Evolutionary conservation across 2,329 filamentous ascomycete genomes (phyloP).

Genomic region (Fusarium clavum): DNA sequence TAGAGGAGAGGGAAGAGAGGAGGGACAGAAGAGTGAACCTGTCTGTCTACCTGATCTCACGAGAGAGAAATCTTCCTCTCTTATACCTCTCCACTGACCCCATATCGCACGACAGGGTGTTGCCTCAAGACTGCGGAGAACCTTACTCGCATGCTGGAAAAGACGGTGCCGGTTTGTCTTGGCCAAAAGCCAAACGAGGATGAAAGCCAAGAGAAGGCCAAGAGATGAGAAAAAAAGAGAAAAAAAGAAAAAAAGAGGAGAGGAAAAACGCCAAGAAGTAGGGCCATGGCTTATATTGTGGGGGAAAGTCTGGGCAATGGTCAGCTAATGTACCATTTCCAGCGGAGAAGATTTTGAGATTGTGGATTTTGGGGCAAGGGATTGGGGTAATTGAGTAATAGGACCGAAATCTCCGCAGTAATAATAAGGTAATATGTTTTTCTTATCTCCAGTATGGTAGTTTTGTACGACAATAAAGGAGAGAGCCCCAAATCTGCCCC

Average conservation of each 20-base stretch:
- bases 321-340: background rate
- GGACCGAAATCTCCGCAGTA: background rate
- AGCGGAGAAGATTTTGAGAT: background rate
- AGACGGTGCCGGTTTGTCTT: conserved; percentile 31
- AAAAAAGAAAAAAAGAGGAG: background rate
- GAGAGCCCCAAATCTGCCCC: background rate
- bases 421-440: background rate
- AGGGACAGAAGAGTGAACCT: conserved; percentile 1
- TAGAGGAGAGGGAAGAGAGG: background rate
- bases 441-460: background rate
- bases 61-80: background rate
- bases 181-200: background rate
- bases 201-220: conserved; percentile 14
- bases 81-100: conserved; percentile 14
- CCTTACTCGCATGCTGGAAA: conserved; percentile 4
- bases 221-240: conserved; percentile 5
- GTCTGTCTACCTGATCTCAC: background rate
- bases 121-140: conserved; percentile 27
- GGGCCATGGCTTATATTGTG: conserved; percentile 13
- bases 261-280: background rate
- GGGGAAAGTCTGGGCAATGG: background rate
- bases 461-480: background rate
- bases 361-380: background rate
- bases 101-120: conserved; percentile 8
- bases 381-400: conserved; percentile 9